Evolutionary conservation across 768 basidiomycete genomes (phyloP), one percentile per base, ranked within the genome.

Genomic region (Asterophora parasitica): DNA sequence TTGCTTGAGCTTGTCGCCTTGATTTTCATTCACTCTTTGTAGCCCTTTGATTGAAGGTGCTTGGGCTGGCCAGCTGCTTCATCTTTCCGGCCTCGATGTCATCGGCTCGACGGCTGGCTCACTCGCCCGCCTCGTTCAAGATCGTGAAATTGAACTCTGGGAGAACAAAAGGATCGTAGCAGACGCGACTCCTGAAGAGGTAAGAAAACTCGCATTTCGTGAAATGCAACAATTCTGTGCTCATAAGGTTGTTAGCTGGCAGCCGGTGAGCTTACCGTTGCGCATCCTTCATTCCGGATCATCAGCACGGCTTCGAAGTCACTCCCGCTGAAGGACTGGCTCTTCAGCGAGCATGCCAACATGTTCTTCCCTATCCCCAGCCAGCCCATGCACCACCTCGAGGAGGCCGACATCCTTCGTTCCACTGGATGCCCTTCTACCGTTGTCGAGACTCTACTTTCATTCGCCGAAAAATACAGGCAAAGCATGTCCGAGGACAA

Each of bases 301-400:
- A 77, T 84, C 52, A 70, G 68, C 42, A 84, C 82, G 0, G 77
- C 82, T 5, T 82, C 81, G 32, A 82, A 79, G 56, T 82, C 81
- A 1, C 60, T 78, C 1, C 75, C 78, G n/a, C 65, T 83, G n/a
- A 78, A 79, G 55, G 82, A 84, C 57, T 85, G 82, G 83, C 71
- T 85, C 20, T 69, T 74, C 1, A 76, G 78, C 49, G 82, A 85
- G 56, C 78, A 83, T 57, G 76, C 79, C 19, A 84, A 83, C 56
- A 83, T 83, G 81, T 83, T 85, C 70, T 79, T 83, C 61, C 62
- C 81, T 8, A 59, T 85, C 11, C 74, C 78, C 7, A 71, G 76
- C 35, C 77, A 78, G 54, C 81, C 82, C 1, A 85, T 85, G 82
- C 67, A 70, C 23, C 53, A 48, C 11, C 53, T 59, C 0, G 82